phyloP scores from a whole-genome alignment of 2,329 filamentous ascomycete species.

The Cladosporium sp. region DNA sequence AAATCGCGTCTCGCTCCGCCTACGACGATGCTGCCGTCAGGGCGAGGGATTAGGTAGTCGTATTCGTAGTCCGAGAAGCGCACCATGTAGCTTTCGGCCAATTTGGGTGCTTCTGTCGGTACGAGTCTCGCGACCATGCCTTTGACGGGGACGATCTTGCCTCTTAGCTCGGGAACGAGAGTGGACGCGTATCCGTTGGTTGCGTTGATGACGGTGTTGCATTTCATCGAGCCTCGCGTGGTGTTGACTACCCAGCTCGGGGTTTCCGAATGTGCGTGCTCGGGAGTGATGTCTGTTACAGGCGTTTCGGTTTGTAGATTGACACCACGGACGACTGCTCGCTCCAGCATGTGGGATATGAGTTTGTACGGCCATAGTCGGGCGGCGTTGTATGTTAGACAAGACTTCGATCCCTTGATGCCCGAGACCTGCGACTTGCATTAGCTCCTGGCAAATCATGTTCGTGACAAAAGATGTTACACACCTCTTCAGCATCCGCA shows the following conservation, averaged over 20 bases:
- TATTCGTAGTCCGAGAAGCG: slow-evolving; percentile 13
- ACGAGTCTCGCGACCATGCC: slow-evolving; percentile 23
- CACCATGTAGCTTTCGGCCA: slow-evolving; percentile 7
- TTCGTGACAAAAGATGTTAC: not conserved
- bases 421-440: slow-evolving; percentile 35
- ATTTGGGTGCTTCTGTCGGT: slow-evolving; percentile 20
- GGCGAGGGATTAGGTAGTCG: slow-evolving; percentile 45
- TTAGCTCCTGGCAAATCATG: not conserved
- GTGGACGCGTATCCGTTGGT: slow-evolving; percentile 40
- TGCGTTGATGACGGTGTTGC: slow-evolving; percentile 34
- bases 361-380: slow-evolving; percentile 79
- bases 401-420: slow-evolving; percentile 40
- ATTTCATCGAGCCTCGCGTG: slow-evolving; percentile 26
- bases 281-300: slow-evolving; percentile 40
- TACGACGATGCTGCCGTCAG: slow-evolving; percentile 47
- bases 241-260: slow-evolving; percentile 23
- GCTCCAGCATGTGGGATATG: slow-evolving; percentile 67
- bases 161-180: slow-evolving; percentile 35
- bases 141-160: slow-evolving; percentile 36
- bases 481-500: not conserved
- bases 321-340: slow-evolving; percentile 54
- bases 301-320: slow-evolving; percentile 75
- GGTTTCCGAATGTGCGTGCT: not conserved
- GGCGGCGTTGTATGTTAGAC: slow-evolving; percentile 54
- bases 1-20: slow-evolving; percentile 44